phyloP scores from a whole-genome alignment of 805 yeast species.

The Diddensiella caesifluorescens region DNA sequence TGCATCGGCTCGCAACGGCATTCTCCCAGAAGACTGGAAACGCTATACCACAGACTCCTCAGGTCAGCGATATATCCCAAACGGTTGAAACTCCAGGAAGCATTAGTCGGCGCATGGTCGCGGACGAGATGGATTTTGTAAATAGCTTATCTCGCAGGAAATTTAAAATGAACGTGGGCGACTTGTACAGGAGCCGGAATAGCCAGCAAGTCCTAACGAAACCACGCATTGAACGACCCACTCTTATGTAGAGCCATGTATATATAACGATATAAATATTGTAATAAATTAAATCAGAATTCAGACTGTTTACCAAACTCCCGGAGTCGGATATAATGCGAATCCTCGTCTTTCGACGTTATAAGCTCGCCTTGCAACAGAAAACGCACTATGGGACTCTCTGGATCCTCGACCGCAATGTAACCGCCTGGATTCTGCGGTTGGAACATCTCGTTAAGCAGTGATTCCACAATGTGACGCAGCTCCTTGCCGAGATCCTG shows the following conservation, averaged over 20 bases:
- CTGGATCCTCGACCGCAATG: conserved; percentile 11
- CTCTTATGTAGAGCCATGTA: too few relatives aligned
- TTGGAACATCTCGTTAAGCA: conserved; percentile 20
- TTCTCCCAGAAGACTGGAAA: background rate
- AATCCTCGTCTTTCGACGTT: conserved; percentile 9
- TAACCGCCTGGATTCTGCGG: conserved; percentile 10
- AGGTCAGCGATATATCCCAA: too few relatives aligned
- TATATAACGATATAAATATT: too few relatives aligned
- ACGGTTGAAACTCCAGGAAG: background rate
- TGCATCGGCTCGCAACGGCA: background rate
- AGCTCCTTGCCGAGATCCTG: conserved; percentile 4
- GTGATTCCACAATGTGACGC: conserved; percentile 7
- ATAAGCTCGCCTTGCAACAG: conserved; percentile 16
- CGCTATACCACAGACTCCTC: background rate
- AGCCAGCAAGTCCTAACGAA: too few relatives aligned
- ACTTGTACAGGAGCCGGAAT: too few relatives aligned
- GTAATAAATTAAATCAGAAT: too few relatives aligned
- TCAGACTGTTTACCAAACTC: conserved; percentile 17
- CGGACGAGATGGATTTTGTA: background rate
- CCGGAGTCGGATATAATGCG: conserved; percentile 15
- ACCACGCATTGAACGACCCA: too few relatives aligned
- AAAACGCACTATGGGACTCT: conserved; percentile 15
- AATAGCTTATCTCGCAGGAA: conserved; percentile 3
- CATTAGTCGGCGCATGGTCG: background rate
- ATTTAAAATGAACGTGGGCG: background rate